phyloP scores from a whole-genome alignment of 345 rosid genomes.

The Anacardium occidentale region DNA sequence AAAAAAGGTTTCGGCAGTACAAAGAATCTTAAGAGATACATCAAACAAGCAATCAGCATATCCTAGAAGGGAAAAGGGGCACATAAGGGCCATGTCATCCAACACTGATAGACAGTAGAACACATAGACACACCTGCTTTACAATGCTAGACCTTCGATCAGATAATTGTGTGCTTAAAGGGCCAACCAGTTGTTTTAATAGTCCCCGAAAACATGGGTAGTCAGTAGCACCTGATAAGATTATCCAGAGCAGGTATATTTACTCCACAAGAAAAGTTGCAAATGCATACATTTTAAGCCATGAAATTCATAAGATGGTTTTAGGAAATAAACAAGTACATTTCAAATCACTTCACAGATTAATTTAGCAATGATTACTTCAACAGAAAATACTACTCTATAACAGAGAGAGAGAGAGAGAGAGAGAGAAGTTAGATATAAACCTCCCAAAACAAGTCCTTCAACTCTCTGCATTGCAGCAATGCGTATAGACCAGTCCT shows the following conservation, averaged over 20 bases:
- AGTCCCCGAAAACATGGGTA: slow-evolving; percentile 85
- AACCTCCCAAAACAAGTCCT: slow-evolving; percentile 97
- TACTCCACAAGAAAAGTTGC: slow-evolving; percentile 4
- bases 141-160: slow-evolving; percentile 97
- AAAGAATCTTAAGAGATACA: not conserved
- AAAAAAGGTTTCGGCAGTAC: not conserved
- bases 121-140: slow-evolving; percentile 64
- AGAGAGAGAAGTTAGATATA: slow-evolving; percentile 4
- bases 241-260: slow-evolving; percentile 11
- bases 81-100: not conserved
- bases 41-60: not conserved
- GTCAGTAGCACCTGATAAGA: slow-evolving; percentile 73
- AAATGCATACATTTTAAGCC: too few relatives aligned
- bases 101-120: slow-evolving; percentile 14
- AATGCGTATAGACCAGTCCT: slow-evolving; percentile 98
- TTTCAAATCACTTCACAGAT: not conserved
- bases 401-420: not conserved
- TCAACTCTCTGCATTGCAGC: slow-evolving; percentile 98
- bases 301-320: too few relatives aligned
- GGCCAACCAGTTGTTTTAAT: slow-evolving; percentile 88
- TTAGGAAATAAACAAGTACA: not conserved
- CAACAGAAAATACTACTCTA: not conserved
- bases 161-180: slow-evolving; percentile 76
- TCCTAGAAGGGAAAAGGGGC: not conserved
- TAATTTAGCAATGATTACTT: not conserved